Evolutionary conservation across 805 yeast species (phyloP), one percentile per base, ranked within the genome.

Genomic region (Sugiyamaella floridensis): DNA sequence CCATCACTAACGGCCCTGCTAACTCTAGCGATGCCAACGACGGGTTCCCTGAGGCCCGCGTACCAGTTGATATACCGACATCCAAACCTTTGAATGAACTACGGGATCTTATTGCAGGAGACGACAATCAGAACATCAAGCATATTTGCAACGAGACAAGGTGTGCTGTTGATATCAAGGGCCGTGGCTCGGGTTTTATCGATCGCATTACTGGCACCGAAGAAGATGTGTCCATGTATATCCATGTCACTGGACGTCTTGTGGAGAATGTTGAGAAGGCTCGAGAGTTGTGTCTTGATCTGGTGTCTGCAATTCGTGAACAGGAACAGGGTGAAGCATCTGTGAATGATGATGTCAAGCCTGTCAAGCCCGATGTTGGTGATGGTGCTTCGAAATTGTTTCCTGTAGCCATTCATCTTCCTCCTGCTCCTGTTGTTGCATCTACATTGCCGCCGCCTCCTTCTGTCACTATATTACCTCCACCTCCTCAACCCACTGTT

Each of bases 121-220:
- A 61, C n/a, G 63, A 57, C 11, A 71, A 70, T 29, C 63, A 58
- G 22, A 67, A 68, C 51, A 64, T 68, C 19, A 68, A 69, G 59
- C 72, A 68, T 55, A 69, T 68, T 37, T 63, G 61, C 47, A 45
- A 50, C 37, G 68, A 61, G 41, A 65, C 73, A 1, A 67, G 64
- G 9, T 55, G 63, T 43, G 56, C 63, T 8, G 66, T 68, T n/a
- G 68, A 64, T 49, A 58, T 68, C 44, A 68, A 66, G 55, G 72
- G 72, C 10, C 54, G 60, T 15, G 70, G 70, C n/a, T 65, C 70
- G 7, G 68, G 67, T 15, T 68, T 60, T 50, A 51, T 66, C 46
- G 72, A 68, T 37, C 56, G 59, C 34, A 50, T 58, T 15, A 65
- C 69, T 19, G 64, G 63, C 14, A 48, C 48, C 9, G 72, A 68